phyloP scores from a whole-genome alignment of 257 asterid species.

The Fraxinus cuspidata region DNA sequence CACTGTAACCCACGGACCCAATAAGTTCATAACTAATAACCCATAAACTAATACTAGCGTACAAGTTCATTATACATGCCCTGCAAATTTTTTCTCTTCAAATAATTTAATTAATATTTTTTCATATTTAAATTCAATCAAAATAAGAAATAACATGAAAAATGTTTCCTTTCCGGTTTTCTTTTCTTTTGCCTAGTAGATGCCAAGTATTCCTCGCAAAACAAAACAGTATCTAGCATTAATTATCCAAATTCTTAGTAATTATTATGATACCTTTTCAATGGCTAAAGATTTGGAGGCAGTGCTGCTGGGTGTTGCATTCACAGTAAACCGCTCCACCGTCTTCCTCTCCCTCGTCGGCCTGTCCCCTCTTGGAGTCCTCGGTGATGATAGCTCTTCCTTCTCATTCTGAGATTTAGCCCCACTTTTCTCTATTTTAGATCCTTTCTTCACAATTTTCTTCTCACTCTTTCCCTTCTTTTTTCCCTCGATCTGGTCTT shows the following conservation, averaged over 20 bases:
- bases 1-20: neutral
- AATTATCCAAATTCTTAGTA: neutral
- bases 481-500: conserved; percentile 19
- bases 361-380: conserved; percentile 55
- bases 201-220: neutral
- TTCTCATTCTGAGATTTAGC: conserved; percentile 17
- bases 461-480: conserved; percentile 30
- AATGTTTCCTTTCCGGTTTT: neutral
- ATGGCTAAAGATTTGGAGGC: conserved; percentile 62
- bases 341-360: conserved; percentile 89
- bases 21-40: neutral
- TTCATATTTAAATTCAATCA: neutral
- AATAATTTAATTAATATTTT: neutral
- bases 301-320: conserved; percentile 37
- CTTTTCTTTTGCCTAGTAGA: neutral
- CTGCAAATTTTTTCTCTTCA: neutral
- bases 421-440: conserved; percentile 27
- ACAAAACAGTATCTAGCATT: neutral
- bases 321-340: conserved; percentile 69
- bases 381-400: conserved; percentile 41
- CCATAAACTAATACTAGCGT: too few species aligned
- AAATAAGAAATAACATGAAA: neutral
- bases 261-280: conserved; percentile 54
- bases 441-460: conserved; percentile 30
- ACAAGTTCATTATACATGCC: neutral